Evolutionary conservation across 805 yeast species (phyloP).

Genomic region (Lipomyces chichibuensis): DNA sequence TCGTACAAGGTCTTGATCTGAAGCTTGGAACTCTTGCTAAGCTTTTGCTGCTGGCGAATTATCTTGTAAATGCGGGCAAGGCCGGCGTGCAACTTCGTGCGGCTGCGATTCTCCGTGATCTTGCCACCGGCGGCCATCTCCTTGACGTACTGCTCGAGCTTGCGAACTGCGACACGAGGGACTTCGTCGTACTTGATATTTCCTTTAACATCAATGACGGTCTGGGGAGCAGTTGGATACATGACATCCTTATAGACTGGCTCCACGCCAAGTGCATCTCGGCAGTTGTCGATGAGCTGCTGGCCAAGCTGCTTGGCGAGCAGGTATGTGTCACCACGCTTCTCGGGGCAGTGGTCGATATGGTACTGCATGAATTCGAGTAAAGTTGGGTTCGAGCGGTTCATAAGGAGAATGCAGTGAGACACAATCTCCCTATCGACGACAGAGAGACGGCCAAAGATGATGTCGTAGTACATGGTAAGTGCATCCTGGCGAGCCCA

Average conservation of each 20-base stretch:
- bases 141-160: slow-evolving; percentile 90
- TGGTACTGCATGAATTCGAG: slow-evolving; percentile 96
- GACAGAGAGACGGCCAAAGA: slow-evolving; percentile 86
- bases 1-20: slow-evolving; percentile 38
- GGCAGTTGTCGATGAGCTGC: slow-evolving; percentile 93
- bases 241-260: slow-evolving; percentile 96
- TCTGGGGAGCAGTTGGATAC: slow-evolving; percentile 93
- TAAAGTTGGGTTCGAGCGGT: slow-evolving; percentile 90
- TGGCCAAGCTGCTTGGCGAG: slow-evolving; percentile 88
- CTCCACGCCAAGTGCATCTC: slow-evolving; percentile 72
- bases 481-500: slow-evolving; percentile 99
- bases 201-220: slow-evolving; percentile 85
- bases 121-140: slow-evolving; percentile 97
- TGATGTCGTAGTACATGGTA: slow-evolving; percentile 91
- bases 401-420: slow-evolving; percentile 96
- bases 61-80: slow-evolving; percentile 80
- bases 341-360: slow-evolving; percentile 79
- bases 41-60: slow-evolving; percentile 74
- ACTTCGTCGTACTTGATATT: slow-evolving; percentile 81
- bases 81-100: slow-evolving; percentile 68
- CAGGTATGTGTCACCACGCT: slow-evolving; percentile 88
- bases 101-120: slow-evolving; percentile 60
- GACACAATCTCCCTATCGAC: slow-evolving; percentile 95
- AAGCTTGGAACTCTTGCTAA: slow-evolving; percentile 50
- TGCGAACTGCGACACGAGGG: slow-evolving; percentile 87